These are phyloP conservation scores for Closterium sp. DNA, from an alignment of 139 green algal genomes.

Conservation along the genomic window DNA sequence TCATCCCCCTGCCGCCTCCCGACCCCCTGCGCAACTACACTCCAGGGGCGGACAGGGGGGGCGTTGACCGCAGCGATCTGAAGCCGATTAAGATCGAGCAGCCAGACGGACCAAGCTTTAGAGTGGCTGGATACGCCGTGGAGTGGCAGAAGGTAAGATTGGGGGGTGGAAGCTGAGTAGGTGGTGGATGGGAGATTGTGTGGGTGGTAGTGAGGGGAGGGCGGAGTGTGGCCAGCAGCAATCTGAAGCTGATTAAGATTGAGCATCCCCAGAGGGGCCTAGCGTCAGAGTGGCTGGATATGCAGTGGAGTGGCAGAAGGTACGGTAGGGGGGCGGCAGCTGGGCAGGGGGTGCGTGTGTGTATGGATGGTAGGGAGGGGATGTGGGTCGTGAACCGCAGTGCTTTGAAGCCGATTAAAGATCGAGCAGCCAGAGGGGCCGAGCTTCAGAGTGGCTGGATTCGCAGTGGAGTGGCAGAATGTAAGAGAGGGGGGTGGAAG, in stretches of 20 bases:
- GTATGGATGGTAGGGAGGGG: too few species aligned
- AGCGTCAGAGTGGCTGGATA: neutral
- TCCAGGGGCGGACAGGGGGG: neutral
- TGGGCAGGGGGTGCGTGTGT: too few species aligned
- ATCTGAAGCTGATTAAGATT: neutral
- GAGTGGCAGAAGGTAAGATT: conserved; percentile 69
- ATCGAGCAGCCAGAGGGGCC: conserved; percentile 56
- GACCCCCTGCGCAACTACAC: conserved; percentile 49
- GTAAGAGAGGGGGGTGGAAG: conserved; percentile 18
- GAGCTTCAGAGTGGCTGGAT: conserved; percentile 69
- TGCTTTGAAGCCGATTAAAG: conserved; percentile 36
- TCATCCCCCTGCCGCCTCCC: conserved; percentile 34
- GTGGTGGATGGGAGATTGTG: too few species aligned
- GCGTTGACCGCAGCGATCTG: conserved; percentile 10
- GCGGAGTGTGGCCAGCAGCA: neutral
- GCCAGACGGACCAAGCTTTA: conserved; percentile 64
- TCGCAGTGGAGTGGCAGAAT: conserved; percentile 68
- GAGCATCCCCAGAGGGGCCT: neutral
- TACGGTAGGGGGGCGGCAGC: neutral
- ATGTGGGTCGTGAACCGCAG: neutral
- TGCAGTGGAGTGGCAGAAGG: neutral
- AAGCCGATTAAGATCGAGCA: conserved; percentile 39
- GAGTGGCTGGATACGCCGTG: conserved; percentile 68
- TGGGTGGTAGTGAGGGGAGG: neutral
- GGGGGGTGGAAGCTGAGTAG: too few species aligned